Evolutionary conservation across 2,329 filamentous ascomycete species (phyloP).

Genomic region (Claviceps quebecensis): DNA sequence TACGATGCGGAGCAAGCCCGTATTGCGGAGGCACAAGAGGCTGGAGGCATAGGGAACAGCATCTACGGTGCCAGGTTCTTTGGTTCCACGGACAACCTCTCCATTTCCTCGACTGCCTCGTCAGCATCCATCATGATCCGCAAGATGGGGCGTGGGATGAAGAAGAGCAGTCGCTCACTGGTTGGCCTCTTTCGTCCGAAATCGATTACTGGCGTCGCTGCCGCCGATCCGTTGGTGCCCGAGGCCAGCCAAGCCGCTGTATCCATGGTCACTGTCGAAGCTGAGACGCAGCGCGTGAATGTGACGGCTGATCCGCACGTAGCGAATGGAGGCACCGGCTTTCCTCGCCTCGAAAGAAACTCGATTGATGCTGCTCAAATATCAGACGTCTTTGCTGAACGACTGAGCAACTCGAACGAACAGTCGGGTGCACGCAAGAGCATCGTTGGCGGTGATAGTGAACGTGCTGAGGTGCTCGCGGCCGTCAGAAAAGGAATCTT

Average conservation of each 20-base stretch:
- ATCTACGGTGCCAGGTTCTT: constrained; percentile 89
- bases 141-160: constrained; percentile 98
- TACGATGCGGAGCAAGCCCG: constrained; percentile 80
- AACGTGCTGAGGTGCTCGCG: constrained; percentile 80
- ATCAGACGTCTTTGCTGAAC: constrained; percentile 32
- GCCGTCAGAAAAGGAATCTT: constrained; percentile 91
- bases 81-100: constrained; percentile 87
- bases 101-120: constrained; percentile 78
- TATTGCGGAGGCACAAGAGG: constrained; percentile 87
- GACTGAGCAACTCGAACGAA: constrained; percentile 42
- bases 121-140: constrained; percentile 88
- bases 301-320: constrained; percentile 57
- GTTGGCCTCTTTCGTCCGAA: constrained; percentile 93
- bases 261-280: constrained; percentile 91
- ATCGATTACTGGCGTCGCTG: constrained; percentile 66
- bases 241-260: constrained; percentile 70
- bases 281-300: constrained; percentile 73
- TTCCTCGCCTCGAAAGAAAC: constrained; percentile 72
- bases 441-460: constrained; percentile 78
- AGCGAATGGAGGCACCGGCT: constrained; percentile 58
- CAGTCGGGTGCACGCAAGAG: constrained; percentile 61
- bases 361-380: constrained; percentile 53
- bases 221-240: constrained; percentile 50
- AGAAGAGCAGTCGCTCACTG: constrained; percentile 79
- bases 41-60: constrained; percentile 75